A percentile compares a stretch with the other conserved stretches of the same genome.
phyloP scores from a whole-genome alignment of 202 grass and related monocot species.

The Carex arenaria region DNA sequence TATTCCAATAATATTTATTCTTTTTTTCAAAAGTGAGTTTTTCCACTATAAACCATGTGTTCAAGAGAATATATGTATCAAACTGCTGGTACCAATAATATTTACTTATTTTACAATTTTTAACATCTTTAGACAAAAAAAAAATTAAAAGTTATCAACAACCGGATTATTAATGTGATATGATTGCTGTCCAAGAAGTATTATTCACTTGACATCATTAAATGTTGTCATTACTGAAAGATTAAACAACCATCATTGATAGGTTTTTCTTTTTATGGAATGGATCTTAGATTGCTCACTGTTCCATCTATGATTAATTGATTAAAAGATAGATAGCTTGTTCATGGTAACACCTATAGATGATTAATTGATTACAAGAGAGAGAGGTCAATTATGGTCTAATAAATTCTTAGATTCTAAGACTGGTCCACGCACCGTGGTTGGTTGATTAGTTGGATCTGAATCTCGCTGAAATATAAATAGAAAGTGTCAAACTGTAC shows the following conservation, averaged over 20 bases:
- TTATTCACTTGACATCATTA: neutral
- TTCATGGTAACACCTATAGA: neutral
- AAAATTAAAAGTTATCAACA: too few species aligned
- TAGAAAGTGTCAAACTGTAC: neutral
- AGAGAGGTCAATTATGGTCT: neutral
- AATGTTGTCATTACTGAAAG: neutral
- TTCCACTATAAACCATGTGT: too few species aligned
- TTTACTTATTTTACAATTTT: too few species aligned
- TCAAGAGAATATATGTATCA: too few species aligned
- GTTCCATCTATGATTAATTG: neutral
- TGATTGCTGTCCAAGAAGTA: too few species aligned
- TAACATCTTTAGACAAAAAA: too few species aligned
- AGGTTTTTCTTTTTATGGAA: neutral
- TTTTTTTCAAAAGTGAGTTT: too few species aligned
- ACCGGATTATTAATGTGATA: too few species aligned
- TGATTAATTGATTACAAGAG: neutral
- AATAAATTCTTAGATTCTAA: neutral
- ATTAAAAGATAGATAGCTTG: neutral
- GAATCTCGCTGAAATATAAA: neutral
- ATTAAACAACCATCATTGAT: neutral
- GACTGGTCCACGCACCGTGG: neutral
- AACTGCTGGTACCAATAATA: too few species aligned
- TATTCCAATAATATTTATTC: too few species aligned
- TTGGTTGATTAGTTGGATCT: slow-evolving; percentile 4
- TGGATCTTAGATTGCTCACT: neutral